Evolutionary conservation across 108 stramenopile genomes (phyloP), one percentile per base, ranked within the genome.

Genomic region (Schizochytrium sp.): DNA sequence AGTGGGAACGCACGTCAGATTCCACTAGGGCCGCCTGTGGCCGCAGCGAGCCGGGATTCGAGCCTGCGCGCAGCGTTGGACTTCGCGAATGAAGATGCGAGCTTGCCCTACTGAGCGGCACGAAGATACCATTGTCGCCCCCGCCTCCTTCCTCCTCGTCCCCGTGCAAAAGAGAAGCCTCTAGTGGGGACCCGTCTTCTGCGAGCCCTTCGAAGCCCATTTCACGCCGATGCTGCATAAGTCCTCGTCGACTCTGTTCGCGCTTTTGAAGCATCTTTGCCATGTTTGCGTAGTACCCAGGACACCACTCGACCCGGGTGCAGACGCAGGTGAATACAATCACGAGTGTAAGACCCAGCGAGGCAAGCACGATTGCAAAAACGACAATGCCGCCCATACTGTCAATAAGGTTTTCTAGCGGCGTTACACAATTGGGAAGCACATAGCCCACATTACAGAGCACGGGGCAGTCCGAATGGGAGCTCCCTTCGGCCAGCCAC

Each of bases 311-410:
- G n/a, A 83, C 76, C 6, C 76, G 45, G 2, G 76, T 83, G 51
- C 76, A 83, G 23, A 83, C 76, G 76, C 76, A 83, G 5, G 76
- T 83, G 23, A 83, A 83, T 19, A 83, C 76, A 12, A 83, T 83
- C 14, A 83, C 76, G 76, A 83, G 76, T 12, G 25, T 25, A 34
- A 83, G 76, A 34, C 76, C 76, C 10, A 83, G 48, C 6, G 76
- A 83, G 76, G 76, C 76, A 12, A 83, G n/a, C n/a, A 83, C 76
- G 45, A 23, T 53, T 8, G 76, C 76, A 83, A 83, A 83, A 45
- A 83, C 76, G 4, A 83, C 76, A 23, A 83, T 83, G 48, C 76
- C 76, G 23, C 76, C 76, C 76, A 83, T 83, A 53, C 48, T 53
- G 28, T 47, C 45, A 23, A 83, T 83, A 18, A 83, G 51, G 23